A percentile compares a stretch with the other conserved stretches of the same genome.
Conservation (phyloP, 2,329 filamentous ascomycete species). For the Exophiala oligosperma region DNA sequence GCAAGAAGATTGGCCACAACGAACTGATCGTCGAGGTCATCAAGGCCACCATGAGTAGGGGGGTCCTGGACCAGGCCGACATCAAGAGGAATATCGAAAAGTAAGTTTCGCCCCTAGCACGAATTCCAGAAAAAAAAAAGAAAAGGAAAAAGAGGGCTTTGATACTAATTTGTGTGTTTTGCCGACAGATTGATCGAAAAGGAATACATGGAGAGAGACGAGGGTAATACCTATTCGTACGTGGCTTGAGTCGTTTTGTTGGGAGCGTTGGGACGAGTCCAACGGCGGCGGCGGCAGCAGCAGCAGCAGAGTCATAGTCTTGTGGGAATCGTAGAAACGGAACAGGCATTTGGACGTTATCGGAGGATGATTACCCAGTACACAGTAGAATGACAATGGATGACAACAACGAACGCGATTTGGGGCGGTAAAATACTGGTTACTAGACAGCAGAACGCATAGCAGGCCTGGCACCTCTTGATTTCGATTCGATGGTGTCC, state of each 20-base stretch:
- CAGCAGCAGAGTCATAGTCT: too few relatives aligned
- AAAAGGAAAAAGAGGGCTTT: background rate
- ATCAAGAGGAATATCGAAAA: constrained; percentile 98
- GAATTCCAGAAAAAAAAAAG: background rate
- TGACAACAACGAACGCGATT: background rate
- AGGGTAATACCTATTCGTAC: constrained; percentile 68
- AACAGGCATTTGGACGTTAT: background rate
- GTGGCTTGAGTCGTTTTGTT: constrained; percentile 52
- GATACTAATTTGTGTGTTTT: background rate
- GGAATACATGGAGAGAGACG: constrained; percentile 84
- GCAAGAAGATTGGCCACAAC: constrained; percentile 82
- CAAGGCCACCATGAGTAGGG: constrained; percentile 80
- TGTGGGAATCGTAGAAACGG: too few relatives aligned
- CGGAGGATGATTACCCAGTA: background rate
- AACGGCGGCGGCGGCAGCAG: background rate
- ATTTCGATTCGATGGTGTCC: too few relatives aligned
- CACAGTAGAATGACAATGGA: background rate
- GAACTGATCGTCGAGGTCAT: constrained; percentile 92
- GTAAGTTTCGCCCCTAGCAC: constrained; percentile 49
- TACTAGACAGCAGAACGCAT: background rate
- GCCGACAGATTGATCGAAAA: constrained; percentile 76
- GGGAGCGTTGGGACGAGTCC: too few relatives aligned
- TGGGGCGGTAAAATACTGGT: too few relatives aligned
- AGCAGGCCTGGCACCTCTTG: too few relatives aligned
- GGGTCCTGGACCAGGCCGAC: constrained; percentile 78